A percentile compares a stretch with the other conserved stretches of the same genome.
phyloP scores from a whole-genome alignment of 768 basidiomycete species.

The Rhodotorula taiwanensis region DNA sequence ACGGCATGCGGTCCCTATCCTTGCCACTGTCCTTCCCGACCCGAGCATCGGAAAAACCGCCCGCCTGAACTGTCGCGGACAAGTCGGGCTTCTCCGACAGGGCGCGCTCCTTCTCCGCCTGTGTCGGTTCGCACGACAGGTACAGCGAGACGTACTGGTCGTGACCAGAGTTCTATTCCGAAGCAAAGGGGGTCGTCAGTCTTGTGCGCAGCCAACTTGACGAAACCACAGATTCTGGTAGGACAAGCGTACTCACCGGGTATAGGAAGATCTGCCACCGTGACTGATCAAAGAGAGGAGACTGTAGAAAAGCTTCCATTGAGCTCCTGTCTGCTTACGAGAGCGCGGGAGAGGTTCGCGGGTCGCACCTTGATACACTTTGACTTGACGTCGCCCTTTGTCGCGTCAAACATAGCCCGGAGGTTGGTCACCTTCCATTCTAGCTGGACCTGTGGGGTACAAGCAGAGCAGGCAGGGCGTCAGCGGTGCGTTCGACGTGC shows the following conservation, averaged over 20 bases:
- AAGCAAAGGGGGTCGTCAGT: no score
- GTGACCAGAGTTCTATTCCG: conserved; percentile 28
- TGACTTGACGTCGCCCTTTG: conserved; percentile 45
- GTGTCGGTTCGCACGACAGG: conserved; percentile 44
- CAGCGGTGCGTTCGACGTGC: no score
- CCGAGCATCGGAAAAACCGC: background rate
- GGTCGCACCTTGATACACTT: conserved; percentile 42
- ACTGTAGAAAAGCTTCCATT: background rate
- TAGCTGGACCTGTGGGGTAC: conserved; percentile 43
- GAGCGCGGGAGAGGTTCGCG: no score
- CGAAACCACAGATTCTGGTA: no score
- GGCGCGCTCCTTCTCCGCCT: conserved; percentile 41
- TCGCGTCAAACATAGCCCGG: conserved; percentile 45
- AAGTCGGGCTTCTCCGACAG: conserved; percentile 1
- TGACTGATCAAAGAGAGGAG: conserved; percentile 40
- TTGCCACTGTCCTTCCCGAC: background rate
- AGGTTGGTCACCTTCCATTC: conserved; percentile 46
- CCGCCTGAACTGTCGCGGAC: background rate
- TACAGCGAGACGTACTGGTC: conserved; percentile 39
- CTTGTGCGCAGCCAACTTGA: no score
- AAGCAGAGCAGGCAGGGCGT: no score
- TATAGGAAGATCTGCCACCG: conserved; percentile 49
- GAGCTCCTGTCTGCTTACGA: no score
- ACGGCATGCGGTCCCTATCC: conserved; percentile 27
- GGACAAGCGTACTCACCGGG: conserved; percentile 33